Base-by-base conservation (phyloP, 495 filamentous ascomycete species). In the Penicillium diatomitis region DNA sequence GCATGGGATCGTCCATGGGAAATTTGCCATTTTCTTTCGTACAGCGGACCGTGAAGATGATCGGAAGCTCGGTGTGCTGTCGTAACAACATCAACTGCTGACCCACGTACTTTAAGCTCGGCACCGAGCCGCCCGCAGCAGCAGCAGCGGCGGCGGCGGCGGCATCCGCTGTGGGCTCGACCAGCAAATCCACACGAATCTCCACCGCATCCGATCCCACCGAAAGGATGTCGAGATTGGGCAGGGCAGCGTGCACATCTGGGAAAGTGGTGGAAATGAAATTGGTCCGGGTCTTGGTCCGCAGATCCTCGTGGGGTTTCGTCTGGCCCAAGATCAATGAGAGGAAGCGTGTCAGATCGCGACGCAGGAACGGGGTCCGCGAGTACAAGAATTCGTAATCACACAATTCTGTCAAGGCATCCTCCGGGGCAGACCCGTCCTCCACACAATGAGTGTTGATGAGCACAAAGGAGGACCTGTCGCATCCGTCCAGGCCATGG, bases 221-320 rank as follows among this genome's bases (percentile, higher is more conserved):
- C 5, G 87, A 88, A 10, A 90, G 69, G 51, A 90, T 88, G 67
- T 90, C 85, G 38, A 92, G 72, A 63, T 90, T 90, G 1, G 87
- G 84, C 46, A 90, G 67, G n/a, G 86, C 86, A 32, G 87, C 82
- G 56, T 81, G 84, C 3, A 92, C 86, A 61, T 90, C 87, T 0
- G 87, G 85, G 51, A 92, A 92, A 3, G 87, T 92, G 0, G 86
- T 88, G 36, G 86, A 90, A 48, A 92, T 88, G 53, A 90, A 81
- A 61, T 85, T 89, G 0, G 86, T 90, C 39, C 86, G 73, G 31
- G 76, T 76, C 56, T 90, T 90, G 36, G 78, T 81, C 64, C 85
- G 80, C 50, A 92, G 65, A 34, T 84, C 80, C 51, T 83, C 82
- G 60, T 90, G 86, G 32, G 83, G 83, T 48, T 76, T 77, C 40